phyloP scores from a whole-genome alignment of 208 protist species.

The Balamuthia mandrillaris region DNA sequence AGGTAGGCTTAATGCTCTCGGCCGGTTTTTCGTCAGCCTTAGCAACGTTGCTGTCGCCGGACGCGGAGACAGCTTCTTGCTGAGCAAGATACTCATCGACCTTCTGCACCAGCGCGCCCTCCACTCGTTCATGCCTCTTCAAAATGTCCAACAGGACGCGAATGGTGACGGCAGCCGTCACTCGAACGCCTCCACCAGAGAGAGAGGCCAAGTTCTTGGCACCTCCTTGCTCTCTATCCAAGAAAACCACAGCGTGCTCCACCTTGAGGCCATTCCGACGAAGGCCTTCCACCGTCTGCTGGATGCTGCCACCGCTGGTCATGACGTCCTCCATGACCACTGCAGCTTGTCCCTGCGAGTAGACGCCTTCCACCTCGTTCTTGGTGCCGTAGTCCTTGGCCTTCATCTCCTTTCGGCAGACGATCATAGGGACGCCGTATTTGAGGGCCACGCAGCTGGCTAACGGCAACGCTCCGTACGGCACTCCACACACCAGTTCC shows the following conservation, averaged over 20 bases:
- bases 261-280: slow-evolving; percentile 79
- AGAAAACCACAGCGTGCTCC: slow-evolving; percentile 85
- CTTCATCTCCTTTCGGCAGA: neutral
- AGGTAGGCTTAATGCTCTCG: neutral
- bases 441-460: slow-evolving; percentile 85
- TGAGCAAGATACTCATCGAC: slow-evolving; percentile 14
- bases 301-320: slow-evolving; percentile 87
- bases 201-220: slow-evolving; percentile 77
- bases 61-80: neutral
- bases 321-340: slow-evolving; percentile 92
- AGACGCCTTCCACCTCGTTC: slow-evolving; percentile 88
- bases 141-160: slow-evolving; percentile 1
- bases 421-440: slow-evolving; percentile 77
- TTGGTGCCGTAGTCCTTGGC: slow-evolving; percentile 89
- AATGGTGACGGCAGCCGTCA: neutral
- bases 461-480: slow-evolving; percentile 91
- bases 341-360: slow-evolving; percentile 82
- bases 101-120: neutral
- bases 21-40: neutral
- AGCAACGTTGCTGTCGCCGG: neutral
- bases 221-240: slow-evolving; percentile 92
- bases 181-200: neutral
- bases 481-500: slow-evolving; percentile 75
- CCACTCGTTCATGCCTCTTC: slow-evolving; percentile 18
- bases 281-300: slow-evolving; percentile 86